Conservation (phyloP, 352 stramenopile genomes). For the Pythium phragmitis region DNA sequence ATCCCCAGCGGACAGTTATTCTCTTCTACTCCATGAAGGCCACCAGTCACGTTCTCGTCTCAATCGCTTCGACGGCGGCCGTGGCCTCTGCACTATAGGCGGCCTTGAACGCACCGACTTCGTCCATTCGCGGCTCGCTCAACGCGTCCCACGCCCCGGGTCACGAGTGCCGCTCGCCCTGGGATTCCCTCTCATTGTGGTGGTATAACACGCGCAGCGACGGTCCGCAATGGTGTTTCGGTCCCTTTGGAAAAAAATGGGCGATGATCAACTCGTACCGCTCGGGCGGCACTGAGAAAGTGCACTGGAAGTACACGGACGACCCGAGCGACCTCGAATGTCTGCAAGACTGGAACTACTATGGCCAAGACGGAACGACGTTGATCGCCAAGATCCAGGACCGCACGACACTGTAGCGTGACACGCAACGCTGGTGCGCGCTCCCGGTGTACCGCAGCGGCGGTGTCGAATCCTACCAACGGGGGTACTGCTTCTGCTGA, state of each 20-base stretch:
- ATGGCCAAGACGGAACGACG: not conserved
- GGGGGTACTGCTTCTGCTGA: too few relatives aligned
- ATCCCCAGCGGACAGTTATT: too few relatives aligned
- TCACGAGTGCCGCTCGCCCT: too few relatives aligned
- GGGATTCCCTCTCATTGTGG: not conserved
- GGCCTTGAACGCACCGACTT: too few relatives aligned
- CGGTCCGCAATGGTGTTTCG: not conserved
- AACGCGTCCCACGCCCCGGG: too few relatives aligned
- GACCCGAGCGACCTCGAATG: not conserved
- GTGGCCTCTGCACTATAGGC: too few relatives aligned
- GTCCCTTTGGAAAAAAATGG: not conserved
- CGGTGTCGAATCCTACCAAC: too few relatives aligned
- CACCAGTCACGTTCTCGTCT: too few relatives aligned
- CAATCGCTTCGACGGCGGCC: too few relatives aligned
- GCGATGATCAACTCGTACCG: slow-evolving; percentile 7
- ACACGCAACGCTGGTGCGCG: slow-evolving; percentile 8
- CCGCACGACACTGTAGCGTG: not conserved
- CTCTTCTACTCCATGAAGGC: too few relatives aligned
- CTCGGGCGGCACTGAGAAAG: not conserved
- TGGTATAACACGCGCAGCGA: not conserved
- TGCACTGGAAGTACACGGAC: slow-evolving; percentile 15
- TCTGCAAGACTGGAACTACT: slow-evolving; percentile 9
- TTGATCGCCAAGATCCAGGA: not conserved
- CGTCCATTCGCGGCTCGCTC: too few relatives aligned
- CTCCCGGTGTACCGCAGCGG: too few relatives aligned